phyloP scores from a whole-genome alignment of 2,329 filamentous ascomycete genomes.

The Aspergillus hiratsukae region DNA sequence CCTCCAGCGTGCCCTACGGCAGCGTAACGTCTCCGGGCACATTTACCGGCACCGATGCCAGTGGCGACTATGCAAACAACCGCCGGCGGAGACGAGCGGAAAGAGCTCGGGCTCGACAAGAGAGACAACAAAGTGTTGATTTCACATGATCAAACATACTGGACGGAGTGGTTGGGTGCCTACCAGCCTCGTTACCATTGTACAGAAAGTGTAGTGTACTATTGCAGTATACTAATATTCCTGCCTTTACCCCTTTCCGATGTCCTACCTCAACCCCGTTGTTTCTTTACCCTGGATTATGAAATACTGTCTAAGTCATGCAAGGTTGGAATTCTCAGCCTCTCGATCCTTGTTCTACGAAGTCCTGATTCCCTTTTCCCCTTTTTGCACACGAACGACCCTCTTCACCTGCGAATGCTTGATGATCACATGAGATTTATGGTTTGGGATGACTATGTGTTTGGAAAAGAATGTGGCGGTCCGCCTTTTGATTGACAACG shows the following conservation, averaged over 20 bases:
- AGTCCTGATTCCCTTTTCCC: neutral
- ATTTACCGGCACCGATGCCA: conserved; percentile 46
- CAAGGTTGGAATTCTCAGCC: neutral
- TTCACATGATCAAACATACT: conserved; percentile 37
- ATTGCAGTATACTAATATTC: neutral
- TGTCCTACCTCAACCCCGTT: neutral
- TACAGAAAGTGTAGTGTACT: neutral
- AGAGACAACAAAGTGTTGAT: conserved; percentile 45
- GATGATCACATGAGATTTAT: neutral
- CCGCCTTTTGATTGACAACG: neutral
- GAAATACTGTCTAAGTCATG: neutral
- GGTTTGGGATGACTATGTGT: neutral
- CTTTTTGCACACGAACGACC: neutral
- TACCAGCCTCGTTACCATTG: neutral
- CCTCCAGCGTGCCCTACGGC: conserved; percentile 38
- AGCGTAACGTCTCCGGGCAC: conserved; percentile 41
- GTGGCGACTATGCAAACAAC: conserved; percentile 51
- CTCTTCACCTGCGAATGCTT: neutral
- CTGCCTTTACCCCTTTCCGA: neutral
- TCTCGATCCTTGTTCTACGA: neutral
- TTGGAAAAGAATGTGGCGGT: neutral
- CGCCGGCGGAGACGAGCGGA: conserved; percentile 51
- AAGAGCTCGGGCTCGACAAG: conserved; percentile 43
- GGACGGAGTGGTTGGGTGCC: neutral
- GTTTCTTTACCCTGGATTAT: neutral